Evolutionary conservation across 345 rosid species (phyloP).

Genomic region (Noccaea bulbosa): DNA sequence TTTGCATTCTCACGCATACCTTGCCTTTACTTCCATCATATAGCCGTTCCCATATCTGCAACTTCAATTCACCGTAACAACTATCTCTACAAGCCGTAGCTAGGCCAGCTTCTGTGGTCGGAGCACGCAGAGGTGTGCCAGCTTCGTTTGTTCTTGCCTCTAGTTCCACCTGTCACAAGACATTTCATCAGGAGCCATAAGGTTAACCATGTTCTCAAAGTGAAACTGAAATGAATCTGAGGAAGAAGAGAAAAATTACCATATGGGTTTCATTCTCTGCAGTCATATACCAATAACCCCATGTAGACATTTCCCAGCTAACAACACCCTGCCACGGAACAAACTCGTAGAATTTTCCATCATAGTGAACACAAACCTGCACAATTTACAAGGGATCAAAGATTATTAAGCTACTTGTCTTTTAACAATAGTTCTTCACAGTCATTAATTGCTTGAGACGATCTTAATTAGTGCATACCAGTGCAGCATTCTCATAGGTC

Average conservation of each 20-base stretch:
- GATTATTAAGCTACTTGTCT: constrained; percentile 13
- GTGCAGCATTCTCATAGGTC: constrained; percentile 83
- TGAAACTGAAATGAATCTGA: constrained; percentile 23
- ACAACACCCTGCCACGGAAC: constrained; percentile 89
- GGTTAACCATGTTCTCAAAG: constrained; percentile 4
- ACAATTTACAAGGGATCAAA: constrained; percentile 26
- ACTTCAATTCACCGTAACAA: constrained; percentile 69
- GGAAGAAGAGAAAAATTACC: constrained; percentile 46
- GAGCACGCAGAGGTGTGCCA: constrained; percentile 92
- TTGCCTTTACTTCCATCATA: constrained; percentile 80
- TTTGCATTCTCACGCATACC: constrained; percentile 48
- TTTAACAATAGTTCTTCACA: neutral
- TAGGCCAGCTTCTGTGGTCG: constrained; percentile 78
- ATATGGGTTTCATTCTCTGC: constrained; percentile 75
- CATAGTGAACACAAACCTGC: constrained; percentile 92
- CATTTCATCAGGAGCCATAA: constrained; percentile 11
- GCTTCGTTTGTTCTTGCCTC: constrained; percentile 72
- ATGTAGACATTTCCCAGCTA: constrained; percentile 73
- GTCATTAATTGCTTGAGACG: constrained; percentile 1
- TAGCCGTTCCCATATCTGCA: constrained; percentile 82
- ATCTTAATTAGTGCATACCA: constrained; percentile 54
- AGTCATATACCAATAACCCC: constrained; percentile 85
- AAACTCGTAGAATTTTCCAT: constrained; percentile 81
- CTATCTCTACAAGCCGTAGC: constrained; percentile 91
- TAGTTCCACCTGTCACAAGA: constrained; percentile 66